These are phyloP conservation scores for Plasmodium gonderi DNA, from an alignment of 169 alveolate genomes.

Conservation along the genomic window DNA sequence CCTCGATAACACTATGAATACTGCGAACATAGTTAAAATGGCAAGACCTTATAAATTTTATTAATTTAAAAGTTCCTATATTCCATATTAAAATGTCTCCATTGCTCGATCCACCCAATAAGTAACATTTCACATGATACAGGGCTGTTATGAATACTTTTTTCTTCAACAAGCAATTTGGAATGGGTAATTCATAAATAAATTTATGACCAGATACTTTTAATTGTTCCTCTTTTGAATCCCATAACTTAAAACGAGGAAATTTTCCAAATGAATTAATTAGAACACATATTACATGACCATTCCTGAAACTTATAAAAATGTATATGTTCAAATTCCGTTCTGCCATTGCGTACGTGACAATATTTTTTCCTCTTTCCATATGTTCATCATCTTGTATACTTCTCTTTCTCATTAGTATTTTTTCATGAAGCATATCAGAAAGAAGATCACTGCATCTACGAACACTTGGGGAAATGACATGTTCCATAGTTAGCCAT, in stretches of 20 bases:
- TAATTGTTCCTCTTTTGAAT: not conserved
- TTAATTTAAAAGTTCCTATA: not conserved
- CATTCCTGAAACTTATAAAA: slow-evolving; percentile 20
- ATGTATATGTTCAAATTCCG: slow-evolving; percentile 29
- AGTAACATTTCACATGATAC: not conserved
- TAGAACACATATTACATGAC: slow-evolving; percentile 25
- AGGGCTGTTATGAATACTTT: slow-evolving; percentile 36
- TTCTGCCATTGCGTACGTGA: slow-evolving; percentile 42
- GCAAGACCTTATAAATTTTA: slow-evolving; percentile 25
- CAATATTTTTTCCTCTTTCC: not conserved
- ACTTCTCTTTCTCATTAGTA: too few relatives aligned
- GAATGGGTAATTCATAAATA: not conserved
- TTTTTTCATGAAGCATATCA: not conserved
- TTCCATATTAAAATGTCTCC: slow-evolving; percentile 74
- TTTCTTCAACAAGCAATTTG: not conserved
- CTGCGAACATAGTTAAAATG: slow-evolving; percentile 65
- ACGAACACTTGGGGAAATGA: not conserved
- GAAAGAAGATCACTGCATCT: not conserved
- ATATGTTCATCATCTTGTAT: not conserved
- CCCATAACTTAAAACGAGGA: not conserved
- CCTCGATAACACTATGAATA: slow-evolving; percentile 56
- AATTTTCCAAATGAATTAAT: slow-evolving; percentile 36
- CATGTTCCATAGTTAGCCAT: not conserved
- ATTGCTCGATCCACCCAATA: slow-evolving; percentile 41
- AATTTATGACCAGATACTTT: not conserved